Evolutionary conservation across 1,284 basidiomycete genomes (phyloP), one percentile per base, ranked within the genome.

Genomic region (Vanrija sp.): DNA sequence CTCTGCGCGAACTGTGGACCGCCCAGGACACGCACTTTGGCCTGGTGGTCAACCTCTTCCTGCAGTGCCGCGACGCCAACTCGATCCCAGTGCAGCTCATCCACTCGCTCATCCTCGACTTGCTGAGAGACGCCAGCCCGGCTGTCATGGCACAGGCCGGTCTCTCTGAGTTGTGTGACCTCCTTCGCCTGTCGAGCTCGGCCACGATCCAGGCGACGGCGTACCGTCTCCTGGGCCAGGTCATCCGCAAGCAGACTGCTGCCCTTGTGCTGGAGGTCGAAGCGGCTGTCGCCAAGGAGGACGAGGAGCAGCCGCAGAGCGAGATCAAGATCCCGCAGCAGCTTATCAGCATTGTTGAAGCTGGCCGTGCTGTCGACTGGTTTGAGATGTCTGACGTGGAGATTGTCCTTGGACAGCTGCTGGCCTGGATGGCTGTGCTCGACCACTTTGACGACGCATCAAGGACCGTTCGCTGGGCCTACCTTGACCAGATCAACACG

Each of bases 381-480:
- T 41, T 73, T 15, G 74, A 74, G 19, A 61, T 58, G 4, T 73
- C 76, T n/a, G 68, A 75, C 9, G 66, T 80, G 75, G 54, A 56
- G 16, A 51, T 49, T 3, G 57, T 63, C 41, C 45, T 66, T 14
- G 65, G 61, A 10, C 61, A 85, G 65, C 77, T 98, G n/a, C 79
- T 98, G 4, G 82, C 82, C 8, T 98, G 95, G 95, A 88, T 97
- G 83, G 78, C 91, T 5, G 68, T 87, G 0, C 87, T 98, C 61
- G 89, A 95, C 66, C 81, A 90, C 54, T 98, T 98, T 73, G 79
- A 81, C 31, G 84, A 89, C 68, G 87, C 91, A 9, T 75, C 73
- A 9, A 66, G 69, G 6, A 71, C 68, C 0, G 59, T 76, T 6
- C 65, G 75, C 42, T 73, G 70, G 66, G 72, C 82, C 44, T 98